Conservation (phyloP, 805 yeast genomes). For the Myxozyma neglecta region DNA sequence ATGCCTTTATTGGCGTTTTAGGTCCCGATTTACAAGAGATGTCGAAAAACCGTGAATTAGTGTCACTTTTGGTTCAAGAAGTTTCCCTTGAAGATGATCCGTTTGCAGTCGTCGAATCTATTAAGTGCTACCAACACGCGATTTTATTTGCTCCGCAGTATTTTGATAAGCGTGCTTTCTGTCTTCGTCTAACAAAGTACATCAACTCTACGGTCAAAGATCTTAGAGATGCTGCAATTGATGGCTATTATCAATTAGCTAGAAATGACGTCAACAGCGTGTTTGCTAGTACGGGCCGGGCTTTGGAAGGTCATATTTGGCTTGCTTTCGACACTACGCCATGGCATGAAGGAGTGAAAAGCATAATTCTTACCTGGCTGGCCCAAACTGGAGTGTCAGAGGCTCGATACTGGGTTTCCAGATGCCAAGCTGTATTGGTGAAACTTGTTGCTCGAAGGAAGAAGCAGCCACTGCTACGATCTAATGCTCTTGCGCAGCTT, state of each 20-base stretch:
- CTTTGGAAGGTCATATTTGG: slow-evolving; percentile 61
- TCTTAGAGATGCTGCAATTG: slow-evolving; percentile 48
- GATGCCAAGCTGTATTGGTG: slow-evolving; percentile 49
- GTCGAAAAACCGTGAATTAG: slow-evolving; percentile 35
- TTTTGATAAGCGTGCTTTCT: slow-evolving; percentile 39
- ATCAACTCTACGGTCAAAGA: slow-evolving; percentile 20
- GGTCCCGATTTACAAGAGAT: slow-evolving; percentile 56
- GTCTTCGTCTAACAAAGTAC: slow-evolving; percentile 32
- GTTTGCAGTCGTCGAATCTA: slow-evolving; percentile 40
- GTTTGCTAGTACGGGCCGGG: slow-evolving; percentile 44
- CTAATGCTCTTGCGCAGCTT: slow-evolving; percentile 39
- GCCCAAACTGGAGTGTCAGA: slow-evolving; percentile 49
- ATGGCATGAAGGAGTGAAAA: slow-evolving; percentile 46
- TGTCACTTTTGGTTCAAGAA: slow-evolving; percentile 43
- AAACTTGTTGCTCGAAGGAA: slow-evolving; percentile 21
- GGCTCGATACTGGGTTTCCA: slow-evolving; percentile 56
- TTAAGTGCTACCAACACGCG: slow-evolving; percentile 49
- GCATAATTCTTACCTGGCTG: slow-evolving; percentile 61
- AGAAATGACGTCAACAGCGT: slow-evolving; percentile 53
- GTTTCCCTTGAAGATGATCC: slow-evolving; percentile 40
- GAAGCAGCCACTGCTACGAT: slow-evolving; percentile 41
- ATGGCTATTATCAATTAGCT: slow-evolving; percentile 58
- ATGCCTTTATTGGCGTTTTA: slow-evolving; percentile 49
- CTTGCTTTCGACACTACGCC: slow-evolving; percentile 52
- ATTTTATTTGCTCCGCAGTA: slow-evolving; percentile 48